phyloP scores from a whole-genome alignment of 345 rosid species.

The Lepidium africanum region DNA sequence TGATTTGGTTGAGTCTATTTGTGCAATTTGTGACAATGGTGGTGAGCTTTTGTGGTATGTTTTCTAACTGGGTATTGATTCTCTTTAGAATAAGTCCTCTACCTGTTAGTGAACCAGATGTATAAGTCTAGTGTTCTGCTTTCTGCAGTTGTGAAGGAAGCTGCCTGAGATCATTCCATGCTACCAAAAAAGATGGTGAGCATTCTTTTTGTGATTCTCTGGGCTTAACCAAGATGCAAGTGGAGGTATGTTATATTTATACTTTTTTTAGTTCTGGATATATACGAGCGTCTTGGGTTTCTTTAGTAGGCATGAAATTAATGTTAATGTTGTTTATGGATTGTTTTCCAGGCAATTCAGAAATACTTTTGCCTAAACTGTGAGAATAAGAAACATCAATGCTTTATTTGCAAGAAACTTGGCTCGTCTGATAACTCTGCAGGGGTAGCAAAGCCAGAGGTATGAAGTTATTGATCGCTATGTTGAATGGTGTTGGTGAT shows the following conservation, averaged over 20 bases:
- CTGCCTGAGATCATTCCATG: constrained; percentile 91
- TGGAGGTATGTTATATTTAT: constrained; percentile 43
- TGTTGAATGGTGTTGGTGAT: neutral
- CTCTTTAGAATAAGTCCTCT: neutral
- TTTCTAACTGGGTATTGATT: constrained; percentile 6
- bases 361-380: constrained; percentile 71
- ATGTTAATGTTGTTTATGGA: constrained; percentile 16
- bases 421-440: constrained; percentile 68
- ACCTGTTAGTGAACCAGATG: constrained; percentile 12
- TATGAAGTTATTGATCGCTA: constrained; percentile 24
- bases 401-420: constrained; percentile 74
- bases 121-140: constrained; percentile 13
- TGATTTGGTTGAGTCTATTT: constrained; percentile 52
- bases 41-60: constrained; percentile 68
- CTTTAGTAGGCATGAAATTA: neutral
- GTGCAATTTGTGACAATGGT: constrained; percentile 89
- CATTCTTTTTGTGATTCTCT: constrained; percentile 61
- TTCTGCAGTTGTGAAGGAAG: constrained; percentile 75
- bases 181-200: constrained; percentile 49
- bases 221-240: constrained; percentile 49
- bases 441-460: constrained; percentile 76
- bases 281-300: neutral
- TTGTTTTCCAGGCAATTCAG: constrained; percentile 44
- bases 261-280: neutral
- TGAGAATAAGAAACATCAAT: constrained; percentile 60